phyloP scores from a whole-genome alignment of 1,139 yeast species.

The Meyerozyma smithsonii region DNA sequence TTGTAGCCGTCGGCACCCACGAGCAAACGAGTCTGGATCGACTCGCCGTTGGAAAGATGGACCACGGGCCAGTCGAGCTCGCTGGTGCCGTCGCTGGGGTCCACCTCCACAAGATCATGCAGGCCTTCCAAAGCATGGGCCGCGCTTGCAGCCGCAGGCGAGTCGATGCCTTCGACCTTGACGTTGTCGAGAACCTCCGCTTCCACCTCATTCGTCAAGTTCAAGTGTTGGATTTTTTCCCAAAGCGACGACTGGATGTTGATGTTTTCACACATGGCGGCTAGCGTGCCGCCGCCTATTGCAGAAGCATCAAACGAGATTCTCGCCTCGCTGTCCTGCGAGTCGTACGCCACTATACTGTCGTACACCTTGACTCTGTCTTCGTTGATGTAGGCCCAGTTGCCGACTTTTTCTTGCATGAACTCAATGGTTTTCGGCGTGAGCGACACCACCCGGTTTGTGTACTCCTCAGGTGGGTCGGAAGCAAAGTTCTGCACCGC shows the following conservation, averaged over 20 bases:
- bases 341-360: slow-evolving; percentile 78
- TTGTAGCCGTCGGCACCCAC: slow-evolving; percentile 97
- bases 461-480: slow-evolving; percentile 55
- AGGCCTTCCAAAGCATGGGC: slow-evolving; percentile 5
- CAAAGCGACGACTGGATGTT: slow-evolving; percentile 76
- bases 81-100: slow-evolving; percentile 19
- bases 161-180: slow-evolving; percentile 53
- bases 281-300: slow-evolving; percentile 40
- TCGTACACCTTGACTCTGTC: slow-evolving; percentile 78
- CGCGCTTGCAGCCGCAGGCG: slow-evolving; percentile 15
- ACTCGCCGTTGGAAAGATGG: slow-evolving; percentile 60
- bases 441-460: slow-evolving; percentile 80
- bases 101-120: slow-evolving; percentile 12
- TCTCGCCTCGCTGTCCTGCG: slow-evolving; percentile 63
- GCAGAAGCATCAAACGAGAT: slow-evolving; percentile 65
- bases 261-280: slow-evolving; percentile 85
- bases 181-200: slow-evolving; percentile 56
- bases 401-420: slow-evolving; percentile 60
- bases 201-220: slow-evolving; percentile 22
- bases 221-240: slow-evolving; percentile 50
- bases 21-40: slow-evolving; percentile 63
- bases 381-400: slow-evolving; percentile 64
- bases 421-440: slow-evolving; percentile 77
- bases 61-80: slow-evolving; percentile 73
- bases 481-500: slow-evolving; percentile 48